Evolutionary conservation across 1,284 basidiomycete genomes (phyloP), one percentile per base, ranked within the genome.

Genomic region (Moesziomyces sp.): DNA sequence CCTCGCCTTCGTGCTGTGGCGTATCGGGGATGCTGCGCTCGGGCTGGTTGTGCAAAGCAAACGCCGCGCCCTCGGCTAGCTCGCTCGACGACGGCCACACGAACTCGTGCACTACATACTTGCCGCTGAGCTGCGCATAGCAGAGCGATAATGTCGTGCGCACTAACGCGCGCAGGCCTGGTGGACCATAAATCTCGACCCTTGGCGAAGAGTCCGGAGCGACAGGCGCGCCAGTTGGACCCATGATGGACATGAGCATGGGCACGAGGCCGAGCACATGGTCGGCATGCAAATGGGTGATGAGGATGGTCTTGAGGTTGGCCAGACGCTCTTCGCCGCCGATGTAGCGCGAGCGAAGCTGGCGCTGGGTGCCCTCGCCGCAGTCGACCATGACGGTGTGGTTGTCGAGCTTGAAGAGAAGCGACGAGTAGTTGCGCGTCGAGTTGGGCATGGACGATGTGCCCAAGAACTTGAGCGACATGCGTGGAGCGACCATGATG

Each of bases 201-300:
- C 81, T 52, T 5, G 80, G 74, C 26, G 59, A 19, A 33, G 55
- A 46, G 6, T 61, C 61, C 16, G 55, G 44, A 9, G 58, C 49
- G 7, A 48, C 38, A 23, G 64, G 46, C 5, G 44, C 55, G 21
- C 57, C 65, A 10, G 63, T 46, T 5, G 79, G 77, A 19, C 82
- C 82, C 77, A 83, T 80, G 59, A 83, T 77, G n/a, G 77, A 63
- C 58, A 76, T 76, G 50, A 83, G 74, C 46, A 83, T 58, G 11
- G 82, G 81, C 3, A 80, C 77, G 16, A 83, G 52, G 26, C 82
- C 82, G 10, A 81, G 67, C 7, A 80, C 74, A 46, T 79, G 82
- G 54, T 83, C 82, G 7, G 75, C 75, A 45, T 83, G 82, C 8
- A 83, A 58, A 56, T 83, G 82, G 0, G 82, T 83, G 55, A 83